Percentiles rank a stretch among this genome's conserved stretches.
These are phyloP conservation scores for Pseudogymnoascus destructans DNA, from an alignment of 2,329 filamentous ascomycete genomes.

Conservation along the genomic window DNA sequence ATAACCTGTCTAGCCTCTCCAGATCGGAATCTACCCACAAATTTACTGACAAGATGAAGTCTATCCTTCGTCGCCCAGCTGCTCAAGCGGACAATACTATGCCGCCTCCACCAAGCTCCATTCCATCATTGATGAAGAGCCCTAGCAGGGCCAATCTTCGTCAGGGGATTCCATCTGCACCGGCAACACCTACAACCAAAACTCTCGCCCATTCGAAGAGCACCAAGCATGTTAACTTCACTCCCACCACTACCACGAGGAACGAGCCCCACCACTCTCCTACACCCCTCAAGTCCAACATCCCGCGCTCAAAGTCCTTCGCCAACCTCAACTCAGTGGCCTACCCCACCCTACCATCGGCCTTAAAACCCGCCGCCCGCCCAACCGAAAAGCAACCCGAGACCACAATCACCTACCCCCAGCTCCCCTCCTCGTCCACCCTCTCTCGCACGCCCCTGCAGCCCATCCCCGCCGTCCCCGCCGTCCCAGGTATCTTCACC, in stretches of 20 bases:
- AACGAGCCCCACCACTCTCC: conserved; percentile 36
- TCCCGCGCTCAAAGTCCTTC: conserved; percentile 32
- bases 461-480: conserved; percentile 20
- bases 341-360: conserved; percentile 26
- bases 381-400: background rate
- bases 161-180: conserved; percentile 38
- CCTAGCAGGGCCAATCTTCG: conserved; percentile 39
- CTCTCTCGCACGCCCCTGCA: conserved; percentile 13
- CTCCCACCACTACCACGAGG: conserved; percentile 43
- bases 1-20: conserved; percentile 27
- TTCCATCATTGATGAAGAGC: conserved; percentile 24
- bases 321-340: conserved; percentile 27
- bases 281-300: conserved; percentile 39
- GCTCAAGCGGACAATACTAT: conserved; percentile 17
- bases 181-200: conserved; percentile 45
- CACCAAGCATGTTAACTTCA: conserved; percentile 68
- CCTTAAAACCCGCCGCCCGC: conserved; percentile 18
- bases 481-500: conserved; percentile 44
- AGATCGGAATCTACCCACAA: conserved; percentile 20
- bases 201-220: conserved; percentile 37
- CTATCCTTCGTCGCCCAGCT: conserved; percentile 36
- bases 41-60: conserved; percentile 39
- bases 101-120: conserved; percentile 14
- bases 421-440: conserved; percentile 13
- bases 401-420: conserved; percentile 20